Evolutionary conservation across 129 eudicot genomes (phyloP), one percentile per base, ranked within the genome.

Genomic region (Flaveria brownii): DNA sequence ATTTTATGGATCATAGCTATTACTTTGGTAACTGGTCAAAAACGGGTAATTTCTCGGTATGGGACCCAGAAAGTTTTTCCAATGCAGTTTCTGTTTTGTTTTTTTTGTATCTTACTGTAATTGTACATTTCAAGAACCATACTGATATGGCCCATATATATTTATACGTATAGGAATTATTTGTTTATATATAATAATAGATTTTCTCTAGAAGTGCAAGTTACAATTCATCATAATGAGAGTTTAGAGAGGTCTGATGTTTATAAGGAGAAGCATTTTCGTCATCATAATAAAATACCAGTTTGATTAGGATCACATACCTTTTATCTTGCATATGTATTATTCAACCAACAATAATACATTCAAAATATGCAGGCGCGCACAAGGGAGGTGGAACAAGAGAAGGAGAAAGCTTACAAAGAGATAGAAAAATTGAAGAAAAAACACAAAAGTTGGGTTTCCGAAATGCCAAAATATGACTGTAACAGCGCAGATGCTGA

Each of bases 341-440:
- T 26, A 61, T 61, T 26, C 36, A 14, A 26, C 18, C 28, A 61
- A 61, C 43, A 60, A 11, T 7, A 57, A 26, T 71, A 12, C 71
- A 17, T 47, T 56, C 46, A 39, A 47, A 61, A 72, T 28, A n/a
- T 82, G 88, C 89, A 91, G 99, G 86, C 65, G 61, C 89, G 85
- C 62, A 93, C 92, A 74, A 83, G 78, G 62, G 78, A 72, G 74
- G 93, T 88, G 25, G 97, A 84, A 85, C 83, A 79, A 68, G 96
- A 94, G 80, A 82, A 88, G 28, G 92, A 89, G 74, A 85, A 82
- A 72, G 91, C 92, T 33, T 84, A 84, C 90, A 84, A 83, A 71
- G 84, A 84, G 86, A 91, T 87, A 25, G 90, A 91, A n/a, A 82
- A 50, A 10, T 25, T 90, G 84, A 88, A 86, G 82, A 83, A 73